phyloP scores from a whole-genome alignment of 805 yeast genomes.

The Maudiozyma turicensis region DNA sequence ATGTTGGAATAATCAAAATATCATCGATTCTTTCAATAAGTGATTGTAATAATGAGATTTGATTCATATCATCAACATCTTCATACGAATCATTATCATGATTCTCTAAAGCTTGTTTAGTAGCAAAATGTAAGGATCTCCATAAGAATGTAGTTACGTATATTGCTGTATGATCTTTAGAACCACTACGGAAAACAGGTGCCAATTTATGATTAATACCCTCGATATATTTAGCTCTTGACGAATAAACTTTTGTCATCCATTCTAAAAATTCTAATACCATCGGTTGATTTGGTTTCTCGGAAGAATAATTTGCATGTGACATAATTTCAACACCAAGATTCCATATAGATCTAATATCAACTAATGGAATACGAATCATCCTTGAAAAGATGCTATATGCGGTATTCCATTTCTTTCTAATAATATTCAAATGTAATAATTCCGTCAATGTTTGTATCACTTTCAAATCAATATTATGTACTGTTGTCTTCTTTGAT shows the following conservation, averaged over 20 bases:
- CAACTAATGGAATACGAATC: conserved; percentile 39
- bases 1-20: conserved; percentile 25
- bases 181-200: conserved; percentile 24
- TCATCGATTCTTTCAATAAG: conserved; percentile 22
- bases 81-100: conserved; percentile 1
- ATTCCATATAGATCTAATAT: conserved; percentile 53
- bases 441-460: conserved; percentile 31
- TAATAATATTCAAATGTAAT: conserved; percentile 40
- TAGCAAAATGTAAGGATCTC: conserved; percentile 12
- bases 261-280: conserved; percentile 20
- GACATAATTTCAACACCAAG: conserved; percentile 47
- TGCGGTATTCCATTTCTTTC: conserved; percentile 46
- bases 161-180: conserved; percentile 22
- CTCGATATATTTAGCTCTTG: conserved; percentile 17
- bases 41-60: conserved; percentile 2
- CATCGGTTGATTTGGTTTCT: conserved; percentile 1
- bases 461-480: conserved; percentile 16
- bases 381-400: conserved; percentile 43
- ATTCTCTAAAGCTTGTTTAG: conserved; percentile 3
- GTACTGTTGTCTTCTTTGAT: neutral
- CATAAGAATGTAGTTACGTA: conserved; percentile 24
- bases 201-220: conserved; percentile 16
- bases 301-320: conserved; percentile 2
- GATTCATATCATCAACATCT: neutral
- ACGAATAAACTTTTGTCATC: conserved; percentile 22